Conservation (phyloP, 441 rosid species). For the Melastoma candidum region DNA sequence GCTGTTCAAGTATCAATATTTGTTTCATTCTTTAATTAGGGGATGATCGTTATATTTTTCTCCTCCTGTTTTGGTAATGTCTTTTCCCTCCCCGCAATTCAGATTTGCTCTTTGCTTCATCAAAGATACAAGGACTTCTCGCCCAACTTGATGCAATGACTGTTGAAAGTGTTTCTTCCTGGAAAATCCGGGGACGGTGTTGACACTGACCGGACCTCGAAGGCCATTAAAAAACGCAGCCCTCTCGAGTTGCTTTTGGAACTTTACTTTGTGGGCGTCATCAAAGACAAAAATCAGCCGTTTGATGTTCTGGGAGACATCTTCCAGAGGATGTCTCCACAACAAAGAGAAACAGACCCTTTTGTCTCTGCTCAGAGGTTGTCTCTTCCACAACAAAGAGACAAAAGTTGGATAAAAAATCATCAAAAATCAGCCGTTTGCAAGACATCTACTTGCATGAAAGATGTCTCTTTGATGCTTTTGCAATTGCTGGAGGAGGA, state of each 20-base stretch:
- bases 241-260: conserved; percentile 81
- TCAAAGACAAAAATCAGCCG: conserved; percentile 37
- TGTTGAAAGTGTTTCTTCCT: conserved; percentile 81
- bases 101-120: conserved; percentile 97
- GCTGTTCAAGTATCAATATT: conserved; percentile 68
- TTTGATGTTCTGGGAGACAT: too few species aligned
- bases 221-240: conserved; percentile 95
- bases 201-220: conserved; percentile 74
- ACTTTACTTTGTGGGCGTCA: conserved; percentile 88
- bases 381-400: too few species aligned
- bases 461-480: conserved; percentile 83
- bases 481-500: conserved; percentile 98
- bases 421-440: too few species aligned
- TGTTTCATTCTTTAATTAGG: conserved; percentile 3
- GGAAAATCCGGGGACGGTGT: conserved; percentile 88
- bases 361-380: too few species aligned
- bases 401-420: too few species aligned
- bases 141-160: conserved; percentile 79
- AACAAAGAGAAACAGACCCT: too few species aligned
- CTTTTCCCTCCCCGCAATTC: conserved; percentile 17
- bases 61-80: conserved; percentile 12
- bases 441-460: conserved; percentile 66
- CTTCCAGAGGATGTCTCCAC: too few species aligned
- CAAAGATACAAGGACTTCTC: conserved; percentile 94
- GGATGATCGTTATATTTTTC: conserved; percentile 5